Evolutionary conservation across 2,329 filamentous ascomycete genomes (phyloP), one percentile per base, ranked within the genome.

Genomic region (Hypoxylon sp.): DNA sequence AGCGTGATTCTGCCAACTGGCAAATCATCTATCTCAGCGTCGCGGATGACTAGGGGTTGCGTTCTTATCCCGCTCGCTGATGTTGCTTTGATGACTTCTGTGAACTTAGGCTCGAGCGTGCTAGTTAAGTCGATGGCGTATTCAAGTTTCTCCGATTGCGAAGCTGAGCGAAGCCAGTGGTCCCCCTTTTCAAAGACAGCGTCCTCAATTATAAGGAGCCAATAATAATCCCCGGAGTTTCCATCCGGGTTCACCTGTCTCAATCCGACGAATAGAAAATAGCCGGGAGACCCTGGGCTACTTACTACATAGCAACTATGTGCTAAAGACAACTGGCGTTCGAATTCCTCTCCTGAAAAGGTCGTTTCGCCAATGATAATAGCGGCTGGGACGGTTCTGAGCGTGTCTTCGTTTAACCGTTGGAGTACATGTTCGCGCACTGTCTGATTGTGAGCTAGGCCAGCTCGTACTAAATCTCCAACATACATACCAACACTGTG

Each of bases 121-220:
- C 66, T 52, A 2, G 61, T 69, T 1, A 42, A 61, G 31, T 71
- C 46, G 17, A 68, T 22, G 9, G 66, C 70, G 35, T 68, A 79
- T 0, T 87, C 88, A 1, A 91, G 81, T 24, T 90, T 86, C 69
- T 86, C 87, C 70, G 79, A 77, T 6, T 76, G 75, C 6, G 91
- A 84, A 51, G 74, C 70, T 8, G 67, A 44, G 73, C 87, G 85
- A 0, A 94, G 94, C 90, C 93, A 98, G 14, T 93, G 91, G 65
- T 96, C 92, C 80, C 97, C 93, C 76, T 92, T 93, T 81, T 88
- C 90, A 70, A 97, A 84, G 8, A 91, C 88, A 76, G 97, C 94
- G 57, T 76, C 71, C 8, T 62, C 29, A 22, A 51, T 60, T 37
- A 63, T 39, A 14, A 71, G 1, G 17, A 61, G 65, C 74, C 74